These are phyloP conservation scores for Hyaloscypha variabilis DNA, from an alignment of 495 filamentous ascomycete genomes.

Conservation along the genomic window DNA sequence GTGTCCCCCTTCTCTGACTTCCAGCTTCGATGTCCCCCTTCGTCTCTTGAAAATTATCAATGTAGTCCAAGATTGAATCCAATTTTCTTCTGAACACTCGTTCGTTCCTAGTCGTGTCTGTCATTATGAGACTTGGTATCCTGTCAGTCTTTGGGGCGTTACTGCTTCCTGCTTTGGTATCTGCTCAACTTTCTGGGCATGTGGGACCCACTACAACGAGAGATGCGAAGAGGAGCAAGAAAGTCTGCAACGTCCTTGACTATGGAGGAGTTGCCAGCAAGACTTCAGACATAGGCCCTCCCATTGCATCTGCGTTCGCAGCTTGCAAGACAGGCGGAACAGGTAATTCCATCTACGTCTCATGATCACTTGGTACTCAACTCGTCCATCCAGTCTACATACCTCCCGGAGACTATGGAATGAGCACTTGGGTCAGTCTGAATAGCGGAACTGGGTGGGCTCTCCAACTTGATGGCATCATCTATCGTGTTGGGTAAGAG, in stretches of 20 bases:
- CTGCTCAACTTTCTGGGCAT: conserved; percentile 43
- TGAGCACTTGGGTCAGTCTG: conserved; percentile 29
- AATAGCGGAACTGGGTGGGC: conserved; percentile 42
- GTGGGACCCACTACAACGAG: conserved; percentile 46
- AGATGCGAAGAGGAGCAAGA: conserved; percentile 35
- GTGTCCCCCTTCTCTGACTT: not conserved
- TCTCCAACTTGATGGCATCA: conserved; percentile 52
- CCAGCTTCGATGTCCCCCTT: not conserved
- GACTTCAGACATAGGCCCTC: conserved; percentile 48
- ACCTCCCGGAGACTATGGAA: conserved; percentile 43
- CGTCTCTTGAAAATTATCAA: not conserved
- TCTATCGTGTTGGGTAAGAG: conserved; percentile 33
- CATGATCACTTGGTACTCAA: not conserved
- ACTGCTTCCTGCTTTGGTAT: conserved; percentile 15
- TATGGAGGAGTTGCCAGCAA: conserved; percentile 52
- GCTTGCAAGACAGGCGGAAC: conserved; percentile 42
- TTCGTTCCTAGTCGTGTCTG: not conserved
- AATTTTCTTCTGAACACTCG: not conserved
- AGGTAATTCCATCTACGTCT: conserved; percentile 11
- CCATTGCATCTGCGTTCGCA: conserved; percentile 49
- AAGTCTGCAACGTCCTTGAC: conserved; percentile 48
- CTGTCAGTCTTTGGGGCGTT: conserved; percentile 7
- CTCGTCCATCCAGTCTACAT: conserved; percentile 38
- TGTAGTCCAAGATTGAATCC: not conserved
- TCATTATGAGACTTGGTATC: conserved; percentile 11